Base-by-base conservation (phyloP, 1,284 basidiomycete genomes). In the Xerocomus nothofagi region DNA sequence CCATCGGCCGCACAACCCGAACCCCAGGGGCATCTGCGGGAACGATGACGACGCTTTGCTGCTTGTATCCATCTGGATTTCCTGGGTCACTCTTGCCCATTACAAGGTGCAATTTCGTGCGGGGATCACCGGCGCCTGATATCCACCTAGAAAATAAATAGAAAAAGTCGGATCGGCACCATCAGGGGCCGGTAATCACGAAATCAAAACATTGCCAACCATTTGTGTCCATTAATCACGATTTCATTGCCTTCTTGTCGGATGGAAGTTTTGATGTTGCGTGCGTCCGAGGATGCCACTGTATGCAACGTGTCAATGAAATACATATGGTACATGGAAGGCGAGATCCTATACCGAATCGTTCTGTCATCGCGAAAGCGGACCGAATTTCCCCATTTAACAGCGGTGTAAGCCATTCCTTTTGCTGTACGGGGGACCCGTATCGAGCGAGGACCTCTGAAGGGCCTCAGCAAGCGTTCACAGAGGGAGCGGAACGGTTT, bases 221-320 rank as follows among this genome's bases (percentile, higher is more conserved):
- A 98, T 81, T 99, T 99, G 73, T 96, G 93, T 1, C 96, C 96
- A 63, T 91, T 95, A 60, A 99, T 86, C 55, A 97, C 86, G 57
- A 98, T 91, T 57, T 94, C 87, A 62, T 93, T 74, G 39, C 92
- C 93, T 67, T 95, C 89, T 56, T 83, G 80, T 39, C 82, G 80
- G 52, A 96, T 93, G 27, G 91, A 92, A 14, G 93, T 96, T 51
- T 82, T 82, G 58, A 99, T 94, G 70, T 99, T 99, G 49, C 89
- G 97, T 4, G 96, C 96, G 69, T 98, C 94, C 14, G 94, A 97
- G 3, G 93, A 96, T 26, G 94, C 87, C 53, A 97, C 93, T 93
- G 56, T 7, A 32, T 10, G 41, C 29, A 40, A 44, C 43, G 24
- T 32, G 47, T 58, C 30, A 54, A 46, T 2, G 32, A 12, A 20